Base-by-base conservation (phyloP, 176 grass and related monocot species). In the Cenchrus fungigraminus region DNA sequence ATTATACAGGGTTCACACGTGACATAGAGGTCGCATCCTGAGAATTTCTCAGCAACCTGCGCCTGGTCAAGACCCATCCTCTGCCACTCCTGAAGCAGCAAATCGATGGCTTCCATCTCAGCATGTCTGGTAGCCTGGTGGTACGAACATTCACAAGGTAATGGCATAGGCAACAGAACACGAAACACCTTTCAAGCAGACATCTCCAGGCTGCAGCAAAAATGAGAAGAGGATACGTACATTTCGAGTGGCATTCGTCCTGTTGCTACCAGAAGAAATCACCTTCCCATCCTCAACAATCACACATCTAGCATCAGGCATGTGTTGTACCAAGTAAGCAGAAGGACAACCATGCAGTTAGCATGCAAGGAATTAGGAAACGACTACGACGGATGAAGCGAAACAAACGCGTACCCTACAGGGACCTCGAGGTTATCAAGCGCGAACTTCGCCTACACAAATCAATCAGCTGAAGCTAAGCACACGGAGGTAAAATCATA, bases 1-100 rank as follows among this genome's bases (percentile, higher is more conserved):
- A 99, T 96, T 87, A 96, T 96, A 76, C 93, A 94, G 19, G 93
- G 97, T 67, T 99, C 97, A 50, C 97, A 96, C 8, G 91, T 99
- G 69, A 96, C 97, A 76, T 92, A 99, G 72, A 99, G 90, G 74
- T 91, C 91, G 15, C 88, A 95, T 80, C 85, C 88, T 79, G 93
- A 89, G 10, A 95, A 91, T 58, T 92, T 95, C 50, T 95, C 84
- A 0, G 77, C 91, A 9, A 98, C 88, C 73, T 92, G 85, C 50
- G 78, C 54, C 75, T 92, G 89, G 83, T 81, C 85, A 56, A 95
- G 87, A 52, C 86, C 91, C 74, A 61, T 83, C 17, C 75, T 83
- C 76, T 99, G 97, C 93, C 97, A 99, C 90, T 96, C 85, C 76
- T 63, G 76, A 65, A 99, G 89, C 58, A 96, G 88, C 50, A 61